Evolutionary conservation across 2,329 filamentous ascomycete genomes (phyloP).

Genomic region (Xylaria sp.): DNA sequence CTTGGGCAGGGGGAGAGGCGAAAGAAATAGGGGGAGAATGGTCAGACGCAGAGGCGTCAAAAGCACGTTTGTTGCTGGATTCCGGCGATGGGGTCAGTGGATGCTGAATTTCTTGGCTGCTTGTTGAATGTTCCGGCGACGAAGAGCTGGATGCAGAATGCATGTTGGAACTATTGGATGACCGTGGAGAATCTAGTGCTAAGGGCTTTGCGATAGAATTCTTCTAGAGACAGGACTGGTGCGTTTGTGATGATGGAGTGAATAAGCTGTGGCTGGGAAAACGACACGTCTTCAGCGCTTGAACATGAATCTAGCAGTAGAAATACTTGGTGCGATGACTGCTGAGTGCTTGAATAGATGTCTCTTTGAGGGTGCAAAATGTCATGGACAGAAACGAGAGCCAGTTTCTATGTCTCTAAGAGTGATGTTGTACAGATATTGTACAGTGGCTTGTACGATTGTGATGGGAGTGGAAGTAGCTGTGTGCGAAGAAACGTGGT

Average conservation of each 20-base stretch:
- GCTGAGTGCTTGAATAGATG: background rate
- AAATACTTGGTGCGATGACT: background rate
- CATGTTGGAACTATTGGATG: background rate
- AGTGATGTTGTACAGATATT: too few relatives aligned
- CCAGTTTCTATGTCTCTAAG: background rate
- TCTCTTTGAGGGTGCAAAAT: background rate
- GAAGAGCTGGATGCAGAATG: background rate
- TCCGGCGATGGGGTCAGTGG: background rate
- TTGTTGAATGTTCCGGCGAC: background rate
- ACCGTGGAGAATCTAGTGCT: background rate
- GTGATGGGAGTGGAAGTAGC: background rate
- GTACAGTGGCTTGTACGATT: background rate
- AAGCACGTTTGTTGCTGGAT: background rate
- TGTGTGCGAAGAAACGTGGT: too few relatives aligned
- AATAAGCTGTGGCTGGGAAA: too few relatives aligned
- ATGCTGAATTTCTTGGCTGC: background rate
- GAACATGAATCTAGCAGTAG: background rate
- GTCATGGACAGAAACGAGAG: background rate
- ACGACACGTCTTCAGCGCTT: background rate
- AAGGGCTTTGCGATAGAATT: background rate
- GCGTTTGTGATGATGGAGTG: background rate
- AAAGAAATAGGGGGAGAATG: background rate
- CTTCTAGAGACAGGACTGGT: background rate
- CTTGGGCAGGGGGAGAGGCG: background rate
- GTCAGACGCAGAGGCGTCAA: background rate